These are phyloP conservation scores for Russula virescens DNA, from an alignment of 768 basidiomycete genomes.

Conservation along the genomic window DNA sequence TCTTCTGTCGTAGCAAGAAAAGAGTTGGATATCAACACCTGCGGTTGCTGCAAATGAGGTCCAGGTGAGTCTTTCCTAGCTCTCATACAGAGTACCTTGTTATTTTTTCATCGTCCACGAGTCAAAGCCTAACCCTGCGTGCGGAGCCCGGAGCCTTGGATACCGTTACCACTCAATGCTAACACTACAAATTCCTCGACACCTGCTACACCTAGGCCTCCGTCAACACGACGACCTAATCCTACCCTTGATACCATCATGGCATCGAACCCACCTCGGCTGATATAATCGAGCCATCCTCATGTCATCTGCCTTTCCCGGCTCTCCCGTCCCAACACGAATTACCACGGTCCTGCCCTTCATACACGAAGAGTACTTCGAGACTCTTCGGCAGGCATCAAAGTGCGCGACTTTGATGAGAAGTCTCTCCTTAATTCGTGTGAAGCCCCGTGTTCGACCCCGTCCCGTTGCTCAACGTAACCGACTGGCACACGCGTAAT, in stretches of 20 bases:
- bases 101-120: too few relatives aligned
- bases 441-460: constrained; percentile 27
- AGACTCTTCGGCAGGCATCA: constrained; percentile 29
- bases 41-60: too few relatives aligned
- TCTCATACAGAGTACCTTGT: too few relatives aligned
- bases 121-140: too few relatives aligned
- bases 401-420: constrained; percentile 32
- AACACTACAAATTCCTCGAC: neutral
- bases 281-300: neutral
- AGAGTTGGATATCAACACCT: too few relatives aligned
- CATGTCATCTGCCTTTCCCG: constrained; percentile 1
- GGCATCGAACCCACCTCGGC: neutral
- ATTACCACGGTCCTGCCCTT: too few relatives aligned
- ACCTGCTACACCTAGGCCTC: neutral
- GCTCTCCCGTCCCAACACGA: constrained; percentile 30
- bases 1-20: too few relatives aligned
- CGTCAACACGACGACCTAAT: neutral
- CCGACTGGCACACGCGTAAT: constrained; percentile 30
- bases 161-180: too few relatives aligned
- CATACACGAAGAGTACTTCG: too few relatives aligned
- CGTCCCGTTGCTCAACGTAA: constrained; percentile 23
- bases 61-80: too few relatives aligned
- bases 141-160: too few relatives aligned
- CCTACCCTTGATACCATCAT: neutral
- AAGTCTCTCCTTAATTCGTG: constrained; percentile 15